Percentiles rank a stretch among this genome's conserved stretches.
Evolutionary conservation across 495 filamentous ascomycete genomes (phyloP).

Genomic region (Daldinia grandis): DNA sequence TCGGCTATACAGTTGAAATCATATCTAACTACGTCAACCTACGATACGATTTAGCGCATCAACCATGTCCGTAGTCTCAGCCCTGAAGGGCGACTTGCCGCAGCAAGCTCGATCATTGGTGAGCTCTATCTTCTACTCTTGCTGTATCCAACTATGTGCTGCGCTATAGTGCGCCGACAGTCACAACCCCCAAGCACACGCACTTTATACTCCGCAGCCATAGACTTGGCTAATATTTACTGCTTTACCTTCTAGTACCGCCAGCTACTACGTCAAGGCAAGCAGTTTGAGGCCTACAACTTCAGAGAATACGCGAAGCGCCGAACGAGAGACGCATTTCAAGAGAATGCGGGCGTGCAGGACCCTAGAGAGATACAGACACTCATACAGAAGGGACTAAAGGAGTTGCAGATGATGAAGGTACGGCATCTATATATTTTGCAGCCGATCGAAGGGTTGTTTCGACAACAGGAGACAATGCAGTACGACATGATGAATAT

Average conservation of each 20-base stretch:
- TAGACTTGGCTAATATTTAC: slow-evolving; percentile 1
- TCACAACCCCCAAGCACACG: neutral
- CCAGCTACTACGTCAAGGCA: slow-evolving; percentile 84
- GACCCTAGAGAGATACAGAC: slow-evolving; percentile 82
- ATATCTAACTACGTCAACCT: neutral
- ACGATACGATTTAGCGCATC: slow-evolving; percentile 9
- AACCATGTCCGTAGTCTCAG: slow-evolving; percentile 57
- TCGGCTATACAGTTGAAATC: slow-evolving; percentile 23
- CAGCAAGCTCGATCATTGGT: slow-evolving; percentile 78
- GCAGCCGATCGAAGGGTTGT: neutral
- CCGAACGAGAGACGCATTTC: slow-evolving; percentile 86
- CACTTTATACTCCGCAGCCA: neutral
- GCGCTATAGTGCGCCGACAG: neutral
- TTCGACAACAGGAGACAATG: neutral
- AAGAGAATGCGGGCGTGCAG: slow-evolving; percentile 74
- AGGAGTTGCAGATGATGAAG: slow-evolving; percentile 91
- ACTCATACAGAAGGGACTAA: slow-evolving; percentile 85
- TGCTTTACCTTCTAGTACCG: slow-evolving; percentile 71
- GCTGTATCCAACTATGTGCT: neutral
- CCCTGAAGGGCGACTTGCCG: slow-evolving; percentile 68
- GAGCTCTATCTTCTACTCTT: slow-evolving; percentile 44
- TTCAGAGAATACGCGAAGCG: slow-evolving; percentile 96
- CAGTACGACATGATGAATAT: neutral
- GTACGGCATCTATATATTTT: slow-evolving; percentile 57
- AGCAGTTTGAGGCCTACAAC: slow-evolving; percentile 92